Base-by-base conservation (phyloP, 1,284 basidiomycete species). In the Trichosporon sp. region DNA sequence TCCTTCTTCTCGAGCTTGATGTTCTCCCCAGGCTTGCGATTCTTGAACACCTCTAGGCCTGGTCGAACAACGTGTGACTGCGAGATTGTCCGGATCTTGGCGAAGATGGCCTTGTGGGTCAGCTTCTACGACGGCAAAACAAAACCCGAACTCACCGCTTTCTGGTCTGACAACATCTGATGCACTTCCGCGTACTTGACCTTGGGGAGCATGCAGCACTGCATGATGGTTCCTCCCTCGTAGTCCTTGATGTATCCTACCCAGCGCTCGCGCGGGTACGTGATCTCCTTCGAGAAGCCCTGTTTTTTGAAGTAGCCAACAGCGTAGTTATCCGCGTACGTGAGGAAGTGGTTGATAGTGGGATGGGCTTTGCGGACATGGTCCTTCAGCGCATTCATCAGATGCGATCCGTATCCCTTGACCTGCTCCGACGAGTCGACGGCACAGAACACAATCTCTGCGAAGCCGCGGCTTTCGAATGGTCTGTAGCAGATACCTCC, bases 221-320 rank as follows among this genome's bases (percentile, higher is more conserved):
- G 95, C 96, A 99, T 98, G 85, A 99, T 93, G 63, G 97, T 99
- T n/a, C 95, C 96, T 65, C 97, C 97, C 82, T 99, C 97, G 84
- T 99, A 99, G 83, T 99, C 97, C 84, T 99, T 99, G 89, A 99
- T 99, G 83, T 99, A 99, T 1, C 96, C 97, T 0, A 96, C 96
- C 97, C 97, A 99, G 2, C 92, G 87, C 1, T 93, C 90, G 51
- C 96, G 89, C 71, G 92, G 91, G 19, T 97, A 89, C 0, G 91
- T 92, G 76, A 99, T 97, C 75, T 99, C 96, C 84, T 98, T 99
- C 1, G 94, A 93, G 85, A 99, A 99, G 0, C 96, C 96, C 78
- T 98, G 96, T 84, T 99, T 99, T 82, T 96, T 95, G 86, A 99
- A 99, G 85, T 98, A 99, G 5, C 97, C 97, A 67, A 99, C 96